phyloP scores from a whole-genome alignment of 2,329 filamentous ascomycete species.

The Fusarium subtropicale region DNA sequence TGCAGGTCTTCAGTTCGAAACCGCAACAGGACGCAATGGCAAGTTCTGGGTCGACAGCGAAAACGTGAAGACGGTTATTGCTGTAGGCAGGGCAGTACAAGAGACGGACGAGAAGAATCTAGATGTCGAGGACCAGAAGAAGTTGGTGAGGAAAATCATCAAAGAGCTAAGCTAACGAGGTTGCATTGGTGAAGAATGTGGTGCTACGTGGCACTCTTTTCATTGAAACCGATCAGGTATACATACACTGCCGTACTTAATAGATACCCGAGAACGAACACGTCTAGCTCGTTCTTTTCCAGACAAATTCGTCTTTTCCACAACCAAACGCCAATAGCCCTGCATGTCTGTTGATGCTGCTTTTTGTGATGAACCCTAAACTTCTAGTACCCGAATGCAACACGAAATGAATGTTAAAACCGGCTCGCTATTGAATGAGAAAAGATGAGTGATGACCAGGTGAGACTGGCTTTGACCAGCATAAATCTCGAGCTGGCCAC shows the following conservation, averaged over 20 bases:
- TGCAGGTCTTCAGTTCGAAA: slow-evolving; percentile 87
- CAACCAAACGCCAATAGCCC: slow-evolving; percentile 38
- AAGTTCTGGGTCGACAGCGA: slow-evolving; percentile 91
- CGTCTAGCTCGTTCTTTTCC: slow-evolving; percentile 30
- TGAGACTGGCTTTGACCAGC: not conserved
- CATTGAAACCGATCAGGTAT: slow-evolving; percentile 39
- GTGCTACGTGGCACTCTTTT: slow-evolving; percentile 36
- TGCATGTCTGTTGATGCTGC: slow-evolving; percentile 24
- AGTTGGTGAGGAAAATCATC: slow-evolving; percentile 73
- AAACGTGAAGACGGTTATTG: slow-evolving; percentile 76
- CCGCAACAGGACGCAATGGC: slow-evolving; percentile 92
- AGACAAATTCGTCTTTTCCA: slow-evolving; percentile 37
- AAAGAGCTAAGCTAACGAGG: slow-evolving; percentile 64
- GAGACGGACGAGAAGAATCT: slow-evolving; percentile 79
- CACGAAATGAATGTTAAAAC: slow-evolving; percentile 40
- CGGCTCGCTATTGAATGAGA: slow-evolving; percentile 30
- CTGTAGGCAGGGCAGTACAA: slow-evolving; percentile 81
- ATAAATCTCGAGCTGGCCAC: not conserved
- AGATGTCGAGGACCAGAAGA: slow-evolving; percentile 74
- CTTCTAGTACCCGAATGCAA: slow-evolving; percentile 35
- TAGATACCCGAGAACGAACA: slow-evolving; percentile 46
- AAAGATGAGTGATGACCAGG: slow-evolving; percentile 11
- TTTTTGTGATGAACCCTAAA: slow-evolving; percentile 26
- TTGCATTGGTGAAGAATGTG: slow-evolving; percentile 8
- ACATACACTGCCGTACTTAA: slow-evolving; percentile 38